phyloP scores from a whole-genome alignment of 2,329 filamentous ascomycete genomes.

The Colletotrichum eleusines region DNA sequence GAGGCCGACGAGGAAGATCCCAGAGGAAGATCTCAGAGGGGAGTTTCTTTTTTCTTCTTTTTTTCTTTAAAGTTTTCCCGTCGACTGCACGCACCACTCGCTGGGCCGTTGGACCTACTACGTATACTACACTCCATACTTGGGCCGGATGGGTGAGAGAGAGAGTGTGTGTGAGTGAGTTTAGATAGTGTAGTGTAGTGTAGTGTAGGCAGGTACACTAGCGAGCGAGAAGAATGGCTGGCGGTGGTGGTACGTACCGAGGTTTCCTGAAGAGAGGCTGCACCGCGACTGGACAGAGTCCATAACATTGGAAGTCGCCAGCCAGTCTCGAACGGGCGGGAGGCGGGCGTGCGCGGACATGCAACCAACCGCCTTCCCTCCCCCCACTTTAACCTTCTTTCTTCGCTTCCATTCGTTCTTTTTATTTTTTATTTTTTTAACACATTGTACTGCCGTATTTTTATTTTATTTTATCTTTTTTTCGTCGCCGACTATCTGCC shows the following conservation, averaged over 20 bases:
- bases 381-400: slow-evolving; percentile 41
- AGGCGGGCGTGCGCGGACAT: slow-evolving; percentile 3
- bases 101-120: background rate
- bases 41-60: no score
- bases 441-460: no score
- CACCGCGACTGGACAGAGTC: slow-evolving; percentile 1
- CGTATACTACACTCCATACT: background rate
- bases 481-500: no score
- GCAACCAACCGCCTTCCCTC: no score
- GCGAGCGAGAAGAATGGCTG: no score
- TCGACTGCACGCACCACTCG: background rate
- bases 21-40: no score
- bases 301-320: background rate
- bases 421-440: background rate
- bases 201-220: no score
- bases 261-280: background rate
- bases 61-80: background rate
- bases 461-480: background rate
- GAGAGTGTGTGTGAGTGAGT: background rate
- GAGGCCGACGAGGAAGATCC: slow-evolving; percentile 15
- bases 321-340: background rate
- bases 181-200: no score
- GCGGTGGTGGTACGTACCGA: background rate
- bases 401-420: slow-evolving; percentile 35
- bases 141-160: background rate